Base-by-base conservation (phyloP, 352 stramenopile species). In the Bremia lactucae region DNA sequence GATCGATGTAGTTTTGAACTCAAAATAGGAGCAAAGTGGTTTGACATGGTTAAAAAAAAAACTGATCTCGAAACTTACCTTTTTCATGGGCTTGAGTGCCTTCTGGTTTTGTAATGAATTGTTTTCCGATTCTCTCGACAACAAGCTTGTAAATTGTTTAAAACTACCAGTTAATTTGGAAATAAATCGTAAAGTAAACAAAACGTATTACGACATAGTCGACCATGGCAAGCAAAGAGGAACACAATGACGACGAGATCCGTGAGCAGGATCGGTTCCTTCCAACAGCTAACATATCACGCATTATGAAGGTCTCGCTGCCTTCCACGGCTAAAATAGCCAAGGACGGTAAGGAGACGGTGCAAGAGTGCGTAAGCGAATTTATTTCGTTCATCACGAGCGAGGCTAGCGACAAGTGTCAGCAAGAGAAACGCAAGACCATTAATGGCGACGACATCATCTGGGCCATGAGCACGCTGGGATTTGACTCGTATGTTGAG, bases 351-450 rank as follows among this genome's bases (percentile, higher is more conserved):
- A 99, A 99, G 67, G 96, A 99, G 65, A 98, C 93, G 7, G 95
- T 99, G 40, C 96, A 99, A 75, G 96, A 99, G 75, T 99, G 95
- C 59, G 96, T 99, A 46, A 98, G 88, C 35, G 96, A 99, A 74
- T 99, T 99, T 70, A 99, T 99, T 62, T 98, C 90, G 62, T 99
- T 99, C 74, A 98, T 99, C 60, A 99, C 96, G 42, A 97, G 75
- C 59, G 83, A 97, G 55, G 96, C 96, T 20, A 98, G 84, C 52
- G 96, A 99, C 68, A 98, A 99, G 59, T 99, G 96, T 68, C 88
- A 98, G 61, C 93, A 98, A 59, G 96, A 99, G 70, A 99, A 99
- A 69, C 74, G 96, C 42, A 99, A 99, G 81, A 99, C 96, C 18
- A 99, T 99, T 65, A 99, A 99, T 66, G 96, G 96, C 31, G 96